Evolutionary conservation across 352 stramenopile genomes (phyloP).

Genomic region (Lagenidium giganteum): DNA sequence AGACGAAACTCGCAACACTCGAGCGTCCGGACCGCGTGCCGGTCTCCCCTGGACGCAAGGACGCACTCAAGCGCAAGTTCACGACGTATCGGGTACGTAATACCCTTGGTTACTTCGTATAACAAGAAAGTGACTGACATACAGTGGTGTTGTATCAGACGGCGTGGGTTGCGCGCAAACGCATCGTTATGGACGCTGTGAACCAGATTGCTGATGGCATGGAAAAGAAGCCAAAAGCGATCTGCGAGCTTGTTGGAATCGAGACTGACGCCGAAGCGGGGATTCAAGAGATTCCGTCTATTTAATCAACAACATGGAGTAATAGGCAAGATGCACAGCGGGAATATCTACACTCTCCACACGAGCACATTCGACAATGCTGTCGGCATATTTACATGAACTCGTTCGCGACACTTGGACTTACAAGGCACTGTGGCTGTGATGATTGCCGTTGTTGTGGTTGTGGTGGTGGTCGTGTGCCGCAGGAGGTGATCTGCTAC

Average conservation of each 20-base stretch:
- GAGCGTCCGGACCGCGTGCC: conserved; percentile 30
- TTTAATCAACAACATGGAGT: too few species aligned
- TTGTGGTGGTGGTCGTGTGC: too few species aligned
- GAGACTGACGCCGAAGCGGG: conserved; percentile 71
- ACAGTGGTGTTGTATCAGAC: conserved; percentile 22
- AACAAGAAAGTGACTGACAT: not conserved
- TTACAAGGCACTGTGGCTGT: too few species aligned
- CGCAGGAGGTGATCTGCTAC: too few species aligned
- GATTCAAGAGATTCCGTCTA: conserved; percentile 61
- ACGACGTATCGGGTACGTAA: conserved; percentile 49
- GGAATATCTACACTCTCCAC: too few species aligned
- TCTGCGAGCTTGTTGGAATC: conserved; percentile 50
- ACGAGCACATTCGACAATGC: too few species aligned
- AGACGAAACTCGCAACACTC: conserved; percentile 44
- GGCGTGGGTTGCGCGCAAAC: conserved; percentile 69
- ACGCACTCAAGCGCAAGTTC: conserved; percentile 62
- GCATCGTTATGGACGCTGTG: conserved; percentile 70
- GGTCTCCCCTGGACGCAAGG: conserved; percentile 56
- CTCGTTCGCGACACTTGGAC: too few species aligned
- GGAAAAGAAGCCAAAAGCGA: conserved; percentile 74
- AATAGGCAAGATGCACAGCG: too few species aligned
- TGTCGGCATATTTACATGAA: too few species aligned
- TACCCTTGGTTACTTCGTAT: not conserved
- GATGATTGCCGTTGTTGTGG: too few species aligned
- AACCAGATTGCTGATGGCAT: conserved; percentile 79